Base-by-base conservation (phyloP, 208 protist genomes). In the Naegleria gruberi region DNA sequence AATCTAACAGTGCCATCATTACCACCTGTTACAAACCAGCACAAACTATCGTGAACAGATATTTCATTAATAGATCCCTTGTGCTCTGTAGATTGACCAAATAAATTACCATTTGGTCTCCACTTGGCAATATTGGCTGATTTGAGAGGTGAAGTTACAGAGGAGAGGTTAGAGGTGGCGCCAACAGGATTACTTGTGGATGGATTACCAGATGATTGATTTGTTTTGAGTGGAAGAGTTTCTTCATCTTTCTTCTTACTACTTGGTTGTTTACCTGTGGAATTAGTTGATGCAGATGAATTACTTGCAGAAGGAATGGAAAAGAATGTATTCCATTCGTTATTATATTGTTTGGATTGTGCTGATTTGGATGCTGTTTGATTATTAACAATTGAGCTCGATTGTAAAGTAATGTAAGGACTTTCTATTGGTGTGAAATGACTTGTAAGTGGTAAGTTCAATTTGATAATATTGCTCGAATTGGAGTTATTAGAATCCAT, bases 31-130 rank as follows among this genome's bases (percentile, higher is more conserved):
- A 88, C 45, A 40, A 88, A 88, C 84, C 84, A 88, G n/a, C 4
- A 4, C 15, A 40, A 40, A 41, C n/a, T 43, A 1, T 47, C 26
- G 26, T 88, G 84, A 17, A 88, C 84, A 12, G 84, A 43, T 10
- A 88, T 26, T 65, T 88, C 84, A 42, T 88, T 88, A 41, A 88
- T 65, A 30, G 34, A 15, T 43, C 84, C 84, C 42, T 88, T 88
- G 45, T 88, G 84, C 42, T 88, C 44, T 34, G 41, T 41, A 26
- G 45, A 65, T 65, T 88, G 45, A 30, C 34, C 84, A 41, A 41
- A 65, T 7, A 88, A 43, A 10, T 65, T 41, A 40, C 84, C 44
- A 65, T 19, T 40, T 30, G 65, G 65, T 77, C 65, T 26, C 65
- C 65, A 77, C 34, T 37, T 77, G 19, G 26, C 65, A 77, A 77